phyloP scores from a whole-genome alignment of 768 basidiomycete species.

The Phylloporus sp. region DNA sequence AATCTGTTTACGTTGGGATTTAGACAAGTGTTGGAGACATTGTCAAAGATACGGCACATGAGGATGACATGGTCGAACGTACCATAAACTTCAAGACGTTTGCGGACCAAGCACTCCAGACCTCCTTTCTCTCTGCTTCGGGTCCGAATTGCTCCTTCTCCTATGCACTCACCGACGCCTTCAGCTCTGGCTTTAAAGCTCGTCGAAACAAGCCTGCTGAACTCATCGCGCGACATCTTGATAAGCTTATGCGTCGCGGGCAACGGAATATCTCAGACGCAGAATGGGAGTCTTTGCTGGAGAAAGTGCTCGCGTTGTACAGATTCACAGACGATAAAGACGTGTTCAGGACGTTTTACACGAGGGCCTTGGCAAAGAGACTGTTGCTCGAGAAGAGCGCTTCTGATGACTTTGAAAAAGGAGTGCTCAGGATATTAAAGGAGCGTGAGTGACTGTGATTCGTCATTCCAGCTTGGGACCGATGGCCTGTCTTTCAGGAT shows the following conservation, averaged over 20 bases:
- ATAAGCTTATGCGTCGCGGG: conserved; percentile 82
- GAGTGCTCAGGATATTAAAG: conserved; percentile 81
- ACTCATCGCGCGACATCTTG: conserved; percentile 89
- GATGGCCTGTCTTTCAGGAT: conserved; percentile 51
- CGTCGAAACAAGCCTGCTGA: conserved; percentile 84
- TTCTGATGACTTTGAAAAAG: conserved; percentile 81
- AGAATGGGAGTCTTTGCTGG: conserved; percentile 60
- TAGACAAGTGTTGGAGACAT: conserved; percentile 60
- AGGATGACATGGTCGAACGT: conserved; percentile 75
- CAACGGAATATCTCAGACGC: conserved; percentile 65
- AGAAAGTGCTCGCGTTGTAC: conserved; percentile 70
- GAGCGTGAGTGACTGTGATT: conserved; percentile 49
- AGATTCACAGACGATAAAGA: conserved; percentile 90
- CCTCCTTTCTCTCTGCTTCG: conserved; percentile 47
- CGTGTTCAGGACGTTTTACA: conserved; percentile 91
- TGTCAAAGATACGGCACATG: conserved; percentile 56
- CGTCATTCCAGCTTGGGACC: not conserved
- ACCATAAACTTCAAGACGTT: conserved; percentile 66
- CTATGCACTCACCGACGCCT: conserved; percentile 70
- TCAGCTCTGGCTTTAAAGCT: conserved; percentile 67
- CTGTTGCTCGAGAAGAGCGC: conserved; percentile 81
- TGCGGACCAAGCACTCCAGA: conserved; percentile 46
- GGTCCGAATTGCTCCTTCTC: conserved; percentile 52
- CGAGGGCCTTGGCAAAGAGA: conserved; percentile 82
- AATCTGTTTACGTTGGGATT: not conserved